A percentile compares a stretch with the other conserved stretches of the same genome.
phyloP scores from a whole-genome alignment of 1,284 basidiomycete genomes.

The Veloboletus limbatus region DNA sequence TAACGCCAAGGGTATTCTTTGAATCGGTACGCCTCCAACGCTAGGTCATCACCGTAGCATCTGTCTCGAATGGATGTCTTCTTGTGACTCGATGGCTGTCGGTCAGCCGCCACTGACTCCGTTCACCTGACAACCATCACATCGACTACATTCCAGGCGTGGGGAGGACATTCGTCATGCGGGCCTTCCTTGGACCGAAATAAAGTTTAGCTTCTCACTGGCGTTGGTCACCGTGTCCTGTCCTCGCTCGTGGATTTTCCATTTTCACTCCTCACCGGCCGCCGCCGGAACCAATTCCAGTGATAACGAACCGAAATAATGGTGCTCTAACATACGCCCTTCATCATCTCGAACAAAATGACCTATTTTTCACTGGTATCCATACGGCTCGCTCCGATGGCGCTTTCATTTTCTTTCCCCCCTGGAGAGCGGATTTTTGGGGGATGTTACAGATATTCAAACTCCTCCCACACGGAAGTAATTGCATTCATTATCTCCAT shows the following conservation, averaged over 20 bases:
- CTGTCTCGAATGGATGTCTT: slow-evolving; percentile 4
- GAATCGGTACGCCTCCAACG: too few relatives aligned
- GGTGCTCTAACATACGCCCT: slow-evolving; percentile 20
- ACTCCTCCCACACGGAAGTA: too few relatives aligned
- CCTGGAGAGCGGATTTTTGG: slow-evolving; percentile 18
- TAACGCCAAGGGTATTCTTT: too few relatives aligned
- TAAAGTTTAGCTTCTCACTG: slow-evolving; percentile 1
- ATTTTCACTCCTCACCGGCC: slow-evolving; percentile 12
- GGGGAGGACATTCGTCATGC: background rate
- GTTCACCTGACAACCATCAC: slow-evolving; percentile 25
- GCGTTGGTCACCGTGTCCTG: background rate
- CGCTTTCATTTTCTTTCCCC: slow-evolving; percentile 1
- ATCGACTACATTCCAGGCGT: slow-evolving; percentile 4
- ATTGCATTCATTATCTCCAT: too few relatives aligned
- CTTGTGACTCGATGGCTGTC: slow-evolving; percentile 8
- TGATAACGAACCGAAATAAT: slow-evolving; percentile 20
- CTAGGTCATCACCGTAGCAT: too few relatives aligned
- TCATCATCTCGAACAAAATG: slow-evolving; percentile 17
- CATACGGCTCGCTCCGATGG: background rate
- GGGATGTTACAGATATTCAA: slow-evolving; percentile 2
- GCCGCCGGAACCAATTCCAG: slow-evolving; percentile 6
- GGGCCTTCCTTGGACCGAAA: slow-evolving; percentile 1
- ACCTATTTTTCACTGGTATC: background rate
- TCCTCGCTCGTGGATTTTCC: slow-evolving; percentile 7
- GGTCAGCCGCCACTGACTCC: background rate